These are phyloP conservation scores for Ceratobasidium theobromae DNA, from an alignment of 1,284 basidiomycete species.

Conservation along the genomic window DNA sequence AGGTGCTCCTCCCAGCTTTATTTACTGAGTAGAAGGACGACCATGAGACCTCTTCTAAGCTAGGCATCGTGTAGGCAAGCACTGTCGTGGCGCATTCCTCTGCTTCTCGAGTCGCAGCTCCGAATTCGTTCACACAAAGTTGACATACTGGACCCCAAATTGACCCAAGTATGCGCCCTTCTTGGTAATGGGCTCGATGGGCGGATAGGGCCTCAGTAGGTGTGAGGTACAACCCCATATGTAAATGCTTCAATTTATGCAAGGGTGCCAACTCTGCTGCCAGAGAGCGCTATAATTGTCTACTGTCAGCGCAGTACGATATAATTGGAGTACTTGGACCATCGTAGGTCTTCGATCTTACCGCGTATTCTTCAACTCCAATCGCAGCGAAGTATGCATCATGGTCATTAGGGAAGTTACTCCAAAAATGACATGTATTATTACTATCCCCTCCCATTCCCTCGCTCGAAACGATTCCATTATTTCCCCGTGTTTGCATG, in stretches of 20 bases:
- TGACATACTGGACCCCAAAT: background rate
- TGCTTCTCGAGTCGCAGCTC: background rate
- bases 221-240: slow-evolving; percentile 19
- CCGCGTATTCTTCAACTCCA: slow-evolving; percentile 23
- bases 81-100: background rate
- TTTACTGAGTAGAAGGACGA: slow-evolving; percentile 4
- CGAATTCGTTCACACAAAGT: background rate
- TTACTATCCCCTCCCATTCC: background rate
- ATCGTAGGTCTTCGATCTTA: background rate
- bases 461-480: no score
- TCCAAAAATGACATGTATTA: slow-evolving; percentile 7
- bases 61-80: background rate
- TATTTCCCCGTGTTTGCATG: background rate
- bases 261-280: background rate
- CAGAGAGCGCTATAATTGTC: slow-evolving; percentile 1
- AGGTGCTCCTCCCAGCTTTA: slow-evolving; percentile 17
- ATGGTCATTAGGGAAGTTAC: slow-evolving; percentile 10
- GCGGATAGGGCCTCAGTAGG: slow-evolving; percentile 3
- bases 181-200: background rate
- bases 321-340: background rate
- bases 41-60: slow-evolving; percentile 2
- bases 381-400: slow-evolving; percentile 26
- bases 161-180: background rate
- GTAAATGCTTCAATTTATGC: background rate
- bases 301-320: background rate